A percentile compares a stretch with the other conserved stretches of the same genome.
Evolutionary conservation across 1,284 basidiomycete species (phyloP).

Genomic region (Amylostereum chailletii): DNA sequence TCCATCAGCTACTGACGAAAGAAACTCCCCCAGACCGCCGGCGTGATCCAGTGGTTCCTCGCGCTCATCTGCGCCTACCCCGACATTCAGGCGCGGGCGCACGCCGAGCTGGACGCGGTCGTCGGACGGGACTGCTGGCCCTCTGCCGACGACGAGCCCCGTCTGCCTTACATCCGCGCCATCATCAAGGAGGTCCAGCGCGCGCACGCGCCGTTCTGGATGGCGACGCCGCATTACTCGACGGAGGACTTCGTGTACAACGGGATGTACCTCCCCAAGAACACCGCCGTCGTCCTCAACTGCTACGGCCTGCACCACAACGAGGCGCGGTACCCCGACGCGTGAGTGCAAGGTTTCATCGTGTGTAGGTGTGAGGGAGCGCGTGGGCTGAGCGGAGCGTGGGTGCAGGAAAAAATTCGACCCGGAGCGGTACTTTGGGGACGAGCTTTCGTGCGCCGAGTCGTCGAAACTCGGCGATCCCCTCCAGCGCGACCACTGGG

Average conservation of each 20-base stretch:
- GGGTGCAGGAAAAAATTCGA: slow-evolving; percentile 15
- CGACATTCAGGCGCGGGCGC: slow-evolving; percentile 17
- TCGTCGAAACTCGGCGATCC: slow-evolving; percentile 29
- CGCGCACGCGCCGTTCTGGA: slow-evolving; percentile 19
- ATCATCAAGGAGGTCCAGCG: slow-evolving; percentile 18
- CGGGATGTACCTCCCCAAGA: slow-evolving; percentile 30
- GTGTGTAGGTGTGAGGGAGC: slow-evolving; percentile 3
- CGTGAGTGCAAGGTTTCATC: slow-evolving; percentile 15
- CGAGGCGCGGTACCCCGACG: slow-evolving; percentile 25
- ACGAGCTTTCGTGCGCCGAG: slow-evolving; percentile 20
- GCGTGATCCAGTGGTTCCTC: slow-evolving; percentile 23
- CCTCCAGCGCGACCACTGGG: slow-evolving; percentile 35
- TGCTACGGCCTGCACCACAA: slow-evolving; percentile 31
- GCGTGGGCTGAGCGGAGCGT: neutral
- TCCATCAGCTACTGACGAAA: neutral
- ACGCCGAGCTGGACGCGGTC: slow-evolving; percentile 21
- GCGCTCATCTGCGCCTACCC: slow-evolving; percentile 24
- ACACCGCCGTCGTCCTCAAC: slow-evolving; percentile 29
- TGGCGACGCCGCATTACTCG: slow-evolving; percentile 28
- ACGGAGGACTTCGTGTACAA: slow-evolving; percentile 30
- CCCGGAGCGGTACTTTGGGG: slow-evolving; percentile 26
- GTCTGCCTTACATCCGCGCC: slow-evolving; percentile 22
- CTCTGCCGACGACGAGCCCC: slow-evolving; percentile 15
- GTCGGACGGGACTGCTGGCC: slow-evolving; percentile 22
- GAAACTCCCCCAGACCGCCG: slow-evolving; percentile 18